phyloP scores from a whole-genome alignment of 306 rosid species.

The Alnus rubra region DNA sequence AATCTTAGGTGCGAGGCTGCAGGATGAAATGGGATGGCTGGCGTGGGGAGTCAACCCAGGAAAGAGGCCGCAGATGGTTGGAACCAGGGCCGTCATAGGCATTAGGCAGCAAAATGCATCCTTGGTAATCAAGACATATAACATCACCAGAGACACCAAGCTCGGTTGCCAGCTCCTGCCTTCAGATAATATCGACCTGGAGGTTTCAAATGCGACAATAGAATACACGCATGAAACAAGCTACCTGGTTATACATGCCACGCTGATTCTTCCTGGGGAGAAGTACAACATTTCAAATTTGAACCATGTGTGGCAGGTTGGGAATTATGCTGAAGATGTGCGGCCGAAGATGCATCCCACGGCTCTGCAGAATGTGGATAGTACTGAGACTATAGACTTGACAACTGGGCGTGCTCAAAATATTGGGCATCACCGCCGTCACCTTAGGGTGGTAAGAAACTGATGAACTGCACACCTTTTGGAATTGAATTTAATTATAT shows the following conservation, averaged over 20 bases:
- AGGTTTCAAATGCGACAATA: neutral
- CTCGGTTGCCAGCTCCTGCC: slow-evolving; percentile 50
- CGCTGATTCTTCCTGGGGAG: slow-evolving; percentile 27
- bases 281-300: slow-evolving; percentile 31
- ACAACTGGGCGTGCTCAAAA: neutral
- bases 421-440: slow-evolving; percentile 24
- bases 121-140: slow-evolving; percentile 21
- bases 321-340: neutral
- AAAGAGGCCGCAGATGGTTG: slow-evolving; percentile 54
- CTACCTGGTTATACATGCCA: slow-evolving; percentile 34
- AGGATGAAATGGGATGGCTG: slow-evolving; percentile 35
- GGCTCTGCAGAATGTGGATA: slow-evolving; percentile 54
- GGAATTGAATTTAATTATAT: neutral
- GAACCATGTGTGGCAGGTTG: slow-evolving; percentile 86
- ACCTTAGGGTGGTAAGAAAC: slow-evolving; percentile 50
- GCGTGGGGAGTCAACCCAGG: slow-evolving; percentile 89
- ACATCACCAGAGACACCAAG: slow-evolving; percentile 46
- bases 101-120: slow-evolving; percentile 10
- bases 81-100: slow-evolving; percentile 73
- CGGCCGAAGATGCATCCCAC: slow-evolving; percentile 45
- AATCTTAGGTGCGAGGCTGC: slow-evolving; percentile 37
- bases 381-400: slow-evolving; percentile 62
- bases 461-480: neutral
- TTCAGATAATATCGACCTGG: neutral
- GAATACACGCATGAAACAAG: neutral